A percentile compares a stretch with the other conserved stretches of the same genome.
Evolutionary conservation across 2,329 filamentous ascomycete genomes (phyloP).

Genomic region (Orbilia quercus): DNA sequence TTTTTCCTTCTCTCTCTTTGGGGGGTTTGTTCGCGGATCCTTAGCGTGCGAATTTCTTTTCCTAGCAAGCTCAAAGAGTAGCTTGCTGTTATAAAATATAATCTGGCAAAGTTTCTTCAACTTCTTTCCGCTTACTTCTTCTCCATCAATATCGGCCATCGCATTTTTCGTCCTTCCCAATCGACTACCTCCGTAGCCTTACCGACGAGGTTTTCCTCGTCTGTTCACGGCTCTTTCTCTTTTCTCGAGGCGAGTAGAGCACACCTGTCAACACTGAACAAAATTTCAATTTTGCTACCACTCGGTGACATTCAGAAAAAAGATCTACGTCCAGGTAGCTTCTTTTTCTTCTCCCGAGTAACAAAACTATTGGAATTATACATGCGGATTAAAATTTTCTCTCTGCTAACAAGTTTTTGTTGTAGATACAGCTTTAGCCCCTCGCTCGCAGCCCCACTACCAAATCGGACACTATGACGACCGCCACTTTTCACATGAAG

Average conservation of each 20-base stretch:
- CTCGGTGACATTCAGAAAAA: not conserved
- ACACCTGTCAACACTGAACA: constrained; percentile 7
- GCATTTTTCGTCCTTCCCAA: not conserved
- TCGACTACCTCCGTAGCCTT: not conserved
- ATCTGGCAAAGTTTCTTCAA: not conserved
- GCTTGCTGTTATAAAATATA: not conserved
- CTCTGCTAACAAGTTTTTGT: not conserved
- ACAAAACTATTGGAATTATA: no score
- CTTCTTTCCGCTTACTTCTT: not conserved
- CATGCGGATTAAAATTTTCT: not conserved
- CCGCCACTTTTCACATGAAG: constrained; percentile 50
- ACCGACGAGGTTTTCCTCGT: not conserved
- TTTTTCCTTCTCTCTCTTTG: constrained; percentile 13
- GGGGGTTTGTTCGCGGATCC: not conserved
- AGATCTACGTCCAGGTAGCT: not conserved
- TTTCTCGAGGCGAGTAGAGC: not conserved
- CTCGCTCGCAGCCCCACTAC: constrained; percentile 8
- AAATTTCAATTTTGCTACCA: not conserved
- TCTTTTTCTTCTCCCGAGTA: not conserved
- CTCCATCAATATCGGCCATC: not conserved
- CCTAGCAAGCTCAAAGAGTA: not conserved
- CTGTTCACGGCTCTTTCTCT: not conserved
- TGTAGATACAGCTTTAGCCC: not conserved
- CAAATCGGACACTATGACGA: constrained; percentile 19
- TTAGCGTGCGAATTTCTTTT: constrained; percentile 2